These are phyloP conservation scores for Cladosporium halotolerans DNA, from an alignment of 2,329 filamentous ascomycete genomes.

Conservation along the genomic window DNA sequence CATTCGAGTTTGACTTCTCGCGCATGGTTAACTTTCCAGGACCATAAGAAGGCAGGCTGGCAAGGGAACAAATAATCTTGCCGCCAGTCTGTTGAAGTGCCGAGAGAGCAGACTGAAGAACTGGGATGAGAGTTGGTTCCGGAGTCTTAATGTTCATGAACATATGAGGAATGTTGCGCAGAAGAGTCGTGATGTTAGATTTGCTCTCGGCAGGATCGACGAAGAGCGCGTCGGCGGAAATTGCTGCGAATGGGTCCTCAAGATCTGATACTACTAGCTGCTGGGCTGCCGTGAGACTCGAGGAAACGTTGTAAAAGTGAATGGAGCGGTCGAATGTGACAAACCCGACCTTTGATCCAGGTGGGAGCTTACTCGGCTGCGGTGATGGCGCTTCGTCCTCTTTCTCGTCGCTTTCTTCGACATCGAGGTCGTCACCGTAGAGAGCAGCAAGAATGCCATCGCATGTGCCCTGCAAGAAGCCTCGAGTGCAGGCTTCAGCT, in stretches of 20 bases:
- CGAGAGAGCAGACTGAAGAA: conserved; percentile 75
- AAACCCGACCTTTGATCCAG: conserved; percentile 83
- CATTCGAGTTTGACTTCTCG: conserved; percentile 76
- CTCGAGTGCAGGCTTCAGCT: conserved; percentile 83
- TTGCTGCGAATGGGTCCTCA: conserved; percentile 89
- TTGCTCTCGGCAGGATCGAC: conserved; percentile 90
- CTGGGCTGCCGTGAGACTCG: conserved; percentile 76
- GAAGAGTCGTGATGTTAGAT: conserved; percentile 78
- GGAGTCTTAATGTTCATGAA: conserved; percentile 85
- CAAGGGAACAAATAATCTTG: conserved; percentile 82
- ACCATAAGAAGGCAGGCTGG: conserved; percentile 85
- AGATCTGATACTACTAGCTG: conserved; percentile 99
- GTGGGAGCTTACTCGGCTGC: conserved; percentile 55
- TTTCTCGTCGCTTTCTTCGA: conserved; percentile 45
- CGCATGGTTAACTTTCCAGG: conserved; percentile 78
- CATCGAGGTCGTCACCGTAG: conserved; percentile 61
- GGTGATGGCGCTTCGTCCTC: conserved; percentile 45
- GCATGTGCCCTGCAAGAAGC: conserved; percentile 84
- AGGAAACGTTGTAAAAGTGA: conserved; percentile 92
- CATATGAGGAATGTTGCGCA: conserved; percentile 74
- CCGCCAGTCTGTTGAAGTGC: conserved; percentile 82
- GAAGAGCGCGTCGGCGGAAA: conserved; percentile 78
- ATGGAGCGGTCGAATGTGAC: conserved; percentile 95
- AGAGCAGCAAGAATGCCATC: conserved; percentile 79
- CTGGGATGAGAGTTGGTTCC: conserved; percentile 79